phyloP scores from a whole-genome alignment of 2,329 filamentous ascomycete species.

The Botrytis sinoallii region DNA sequence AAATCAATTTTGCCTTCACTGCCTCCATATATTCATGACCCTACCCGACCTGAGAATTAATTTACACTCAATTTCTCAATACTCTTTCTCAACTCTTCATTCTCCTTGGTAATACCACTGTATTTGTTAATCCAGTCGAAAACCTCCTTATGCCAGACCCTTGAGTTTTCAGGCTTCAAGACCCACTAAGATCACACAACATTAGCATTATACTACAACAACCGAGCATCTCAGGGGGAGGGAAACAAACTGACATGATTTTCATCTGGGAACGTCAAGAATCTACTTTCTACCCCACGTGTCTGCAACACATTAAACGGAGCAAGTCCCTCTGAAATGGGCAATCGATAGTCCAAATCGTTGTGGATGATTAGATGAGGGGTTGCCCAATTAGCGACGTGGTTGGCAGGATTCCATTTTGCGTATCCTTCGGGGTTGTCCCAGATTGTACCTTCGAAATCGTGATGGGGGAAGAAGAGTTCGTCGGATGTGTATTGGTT shows the following conservation, averaged over 20 bases:
- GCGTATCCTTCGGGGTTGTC: conserved; percentile 62
- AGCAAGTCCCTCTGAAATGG: conserved; percentile 72
- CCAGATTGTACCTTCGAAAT: conserved; percentile 54
- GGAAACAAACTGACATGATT: conserved; percentile 49
- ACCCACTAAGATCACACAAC: conserved; percentile 59
- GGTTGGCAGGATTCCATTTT: conserved; percentile 64
- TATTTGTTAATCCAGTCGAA: conserved; percentile 72
- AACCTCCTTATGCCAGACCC: conserved; percentile 87
- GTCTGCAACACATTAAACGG: conserved; percentile 64
- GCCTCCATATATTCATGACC: neutral
- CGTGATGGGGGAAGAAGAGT: conserved; percentile 68
- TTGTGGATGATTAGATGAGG: conserved; percentile 89
- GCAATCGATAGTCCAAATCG: conserved; percentile 83
- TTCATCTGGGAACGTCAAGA: conserved; percentile 67
- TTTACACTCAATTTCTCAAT: conserved; percentile 22
- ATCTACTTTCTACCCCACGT: conserved; percentile 58
- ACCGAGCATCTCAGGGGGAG: neutral
- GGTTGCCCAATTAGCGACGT: conserved; percentile 56
- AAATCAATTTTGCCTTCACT: neutral
- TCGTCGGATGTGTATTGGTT: conserved; percentile 64
- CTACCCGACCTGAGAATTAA: neutral
- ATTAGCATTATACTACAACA: conserved; percentile 8
- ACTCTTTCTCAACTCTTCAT: conserved; percentile 24
- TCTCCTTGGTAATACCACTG: conserved; percentile 44
- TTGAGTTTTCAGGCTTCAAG: conserved; percentile 82